Conservation (phyloP, 2,329 filamentous ascomycete species). For the Clarireedia homoeocarpa region DNA sequence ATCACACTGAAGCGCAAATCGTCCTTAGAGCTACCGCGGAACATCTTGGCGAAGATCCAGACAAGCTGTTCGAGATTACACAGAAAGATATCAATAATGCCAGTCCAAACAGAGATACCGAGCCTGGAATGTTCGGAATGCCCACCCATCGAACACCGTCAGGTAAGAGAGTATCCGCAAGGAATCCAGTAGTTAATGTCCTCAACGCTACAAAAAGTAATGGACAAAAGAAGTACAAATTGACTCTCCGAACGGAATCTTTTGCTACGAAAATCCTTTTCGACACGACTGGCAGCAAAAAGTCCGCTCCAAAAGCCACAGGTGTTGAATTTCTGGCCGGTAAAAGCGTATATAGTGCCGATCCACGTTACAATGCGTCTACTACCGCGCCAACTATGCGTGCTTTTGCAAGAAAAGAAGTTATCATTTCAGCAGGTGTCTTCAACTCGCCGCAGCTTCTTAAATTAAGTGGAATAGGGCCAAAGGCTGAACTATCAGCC, state of each 20-base stretch:
- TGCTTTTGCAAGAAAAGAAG: conserved; percentile 26
- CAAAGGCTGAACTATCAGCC: conserved; percentile 30
- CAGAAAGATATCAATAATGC: background rate
- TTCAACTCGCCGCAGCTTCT: conserved; percentile 39
- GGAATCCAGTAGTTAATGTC: background rate
- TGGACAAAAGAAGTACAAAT: conserved; percentile 16
- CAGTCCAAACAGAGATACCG: background rate
- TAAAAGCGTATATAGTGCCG: conserved; percentile 23
- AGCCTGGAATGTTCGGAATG: background rate
- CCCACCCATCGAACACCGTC: background rate
- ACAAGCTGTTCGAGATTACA: background rate
- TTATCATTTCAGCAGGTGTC: conserved; percentile 39
- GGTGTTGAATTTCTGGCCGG: conserved; percentile 39
- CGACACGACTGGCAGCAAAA: conserved; percentile 17
- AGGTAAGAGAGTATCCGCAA: background rate
- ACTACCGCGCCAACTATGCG: conserved; percentile 16
- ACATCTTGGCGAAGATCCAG: background rate
- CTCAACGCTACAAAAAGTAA: background rate
- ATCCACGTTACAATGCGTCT: conserved; percentile 4
- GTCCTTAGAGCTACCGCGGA: background rate
- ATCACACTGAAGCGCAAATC: background rate
- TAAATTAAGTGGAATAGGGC: conserved; percentile 39
- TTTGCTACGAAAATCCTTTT: conserved; percentile 37
- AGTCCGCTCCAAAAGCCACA: conserved; percentile 29
- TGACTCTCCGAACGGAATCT: conserved; percentile 17